These are phyloP conservation scores for Mycena haematopus DNA, from an alignment of 768 basidiomycete genomes.

Conservation along the genomic window DNA sequence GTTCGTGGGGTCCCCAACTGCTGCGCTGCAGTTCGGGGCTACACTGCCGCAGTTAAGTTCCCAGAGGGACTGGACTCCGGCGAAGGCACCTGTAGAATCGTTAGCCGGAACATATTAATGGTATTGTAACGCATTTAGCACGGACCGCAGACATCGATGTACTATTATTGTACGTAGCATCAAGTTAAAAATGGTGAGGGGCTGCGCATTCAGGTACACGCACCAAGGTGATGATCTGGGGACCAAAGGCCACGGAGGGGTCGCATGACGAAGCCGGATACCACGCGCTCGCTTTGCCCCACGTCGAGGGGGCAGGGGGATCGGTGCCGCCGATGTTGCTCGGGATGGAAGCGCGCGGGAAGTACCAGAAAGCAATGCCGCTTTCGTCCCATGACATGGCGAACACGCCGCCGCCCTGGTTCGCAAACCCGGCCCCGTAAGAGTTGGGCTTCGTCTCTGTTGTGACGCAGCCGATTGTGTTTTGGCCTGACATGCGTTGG, in stretches of 20 bases:
- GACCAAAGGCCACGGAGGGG: slow-evolving; percentile 62
- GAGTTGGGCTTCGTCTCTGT: slow-evolving; percentile 39
- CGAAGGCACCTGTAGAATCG: slow-evolving; percentile 12
- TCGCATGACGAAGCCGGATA: slow-evolving; percentile 66
- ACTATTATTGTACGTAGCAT: not conserved
- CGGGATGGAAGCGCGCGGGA: slow-evolving; percentile 63
- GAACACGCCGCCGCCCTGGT: slow-evolving; percentile 63
- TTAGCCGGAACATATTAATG: slow-evolving; percentile 5
- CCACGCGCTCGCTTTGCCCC: slow-evolving; percentile 64
- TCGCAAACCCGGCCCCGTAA: slow-evolving; percentile 31
- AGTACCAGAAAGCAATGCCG: slow-evolving; percentile 48
- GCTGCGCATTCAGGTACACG: slow-evolving; percentile 4
- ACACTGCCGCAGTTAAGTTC: not conserved
- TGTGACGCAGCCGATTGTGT: slow-evolving; percentile 38
- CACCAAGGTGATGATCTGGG: slow-evolving; percentile 63
- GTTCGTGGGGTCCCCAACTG: slow-evolving; percentile 37
- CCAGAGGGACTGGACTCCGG: slow-evolving; percentile 8
- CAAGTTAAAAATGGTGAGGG: not conserved
- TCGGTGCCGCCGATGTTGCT: slow-evolving; percentile 54
- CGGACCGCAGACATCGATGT: slow-evolving; percentile 34
- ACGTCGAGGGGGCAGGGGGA: slow-evolving; percentile 58
- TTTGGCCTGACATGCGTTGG: slow-evolving; percentile 13
- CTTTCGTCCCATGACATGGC: slow-evolving; percentile 60
- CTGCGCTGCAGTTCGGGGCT: slow-evolving; percentile 20
- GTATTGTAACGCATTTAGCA: not conserved